These are phyloP conservation scores for Tillandsia leiboldiana DNA, from an alignment of 176 grass and related monocot genomes.

Conservation along the genomic window DNA sequence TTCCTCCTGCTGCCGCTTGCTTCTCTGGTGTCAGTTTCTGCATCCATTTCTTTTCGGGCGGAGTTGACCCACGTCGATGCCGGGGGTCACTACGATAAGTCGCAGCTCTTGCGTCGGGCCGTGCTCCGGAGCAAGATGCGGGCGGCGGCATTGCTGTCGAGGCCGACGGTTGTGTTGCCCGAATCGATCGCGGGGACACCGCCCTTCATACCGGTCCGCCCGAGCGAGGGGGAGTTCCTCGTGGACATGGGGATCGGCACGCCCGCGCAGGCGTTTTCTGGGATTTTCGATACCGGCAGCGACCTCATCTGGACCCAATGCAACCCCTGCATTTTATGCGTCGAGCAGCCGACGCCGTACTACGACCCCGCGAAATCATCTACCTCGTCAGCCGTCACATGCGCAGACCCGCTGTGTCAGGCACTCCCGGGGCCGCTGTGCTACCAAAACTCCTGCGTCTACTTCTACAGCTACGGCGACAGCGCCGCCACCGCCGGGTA, in stretches of 20 bases:
- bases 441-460: constrained; percentile 41
- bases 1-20: not conserved
- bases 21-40: not conserved
- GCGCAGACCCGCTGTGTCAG: constrained; percentile 35
- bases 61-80: constrained; percentile 44
- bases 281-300: constrained; percentile 67
- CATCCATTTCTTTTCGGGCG: constrained; percentile 19
- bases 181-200: constrained; percentile 21
- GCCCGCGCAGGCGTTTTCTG: constrained; percentile 40
- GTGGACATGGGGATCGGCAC: constrained; percentile 62
- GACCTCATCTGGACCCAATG: constrained; percentile 89
- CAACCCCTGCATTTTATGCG: constrained; percentile 39
- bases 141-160: constrained; percentile 36
- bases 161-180: constrained; percentile 8
- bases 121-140: constrained; percentile 36
- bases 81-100: constrained; percentile 15
- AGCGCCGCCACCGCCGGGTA: constrained; percentile 30
- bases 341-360: constrained; percentile 44
- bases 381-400: constrained; percentile 27
- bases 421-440: constrained; percentile 30
- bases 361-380: constrained; percentile 29
- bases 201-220: constrained; percentile 22
- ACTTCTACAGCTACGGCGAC: constrained; percentile 57
- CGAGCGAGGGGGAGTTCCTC: constrained; percentile 60
- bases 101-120: constrained; percentile 37